Conservation (phyloP, 2,329 filamentous ascomycete species). For the Pezicula neosporulosa region DNA sequence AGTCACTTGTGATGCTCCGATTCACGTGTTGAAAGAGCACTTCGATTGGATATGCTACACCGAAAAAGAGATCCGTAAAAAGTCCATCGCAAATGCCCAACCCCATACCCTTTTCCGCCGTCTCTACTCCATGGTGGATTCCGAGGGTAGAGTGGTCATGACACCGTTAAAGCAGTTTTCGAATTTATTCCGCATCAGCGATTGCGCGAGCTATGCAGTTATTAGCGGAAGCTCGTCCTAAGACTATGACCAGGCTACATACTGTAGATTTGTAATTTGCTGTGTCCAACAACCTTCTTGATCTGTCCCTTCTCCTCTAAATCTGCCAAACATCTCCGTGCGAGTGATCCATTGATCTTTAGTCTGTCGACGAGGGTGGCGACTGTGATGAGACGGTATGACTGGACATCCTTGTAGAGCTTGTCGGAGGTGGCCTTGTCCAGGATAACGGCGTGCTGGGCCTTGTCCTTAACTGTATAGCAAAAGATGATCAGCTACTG, state of each 20-base stretch:
- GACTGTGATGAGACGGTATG: constrained; percentile 98
- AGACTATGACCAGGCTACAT: constrained; percentile 35
- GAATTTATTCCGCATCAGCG: constrained; percentile 42
- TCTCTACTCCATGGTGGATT: constrained; percentile 21
- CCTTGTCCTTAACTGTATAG: constrained; percentile 98
- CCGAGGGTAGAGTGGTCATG: constrained; percentile 25
- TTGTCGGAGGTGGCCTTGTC: constrained; percentile 97
- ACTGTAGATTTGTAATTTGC: constrained; percentile 99
- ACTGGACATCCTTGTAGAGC: constrained; percentile 99
- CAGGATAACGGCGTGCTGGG: constrained; percentile 97
- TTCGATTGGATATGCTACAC: constrained; percentile 31
- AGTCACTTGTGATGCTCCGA: too few relatives aligned
- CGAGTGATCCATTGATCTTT: constrained; percentile 99
- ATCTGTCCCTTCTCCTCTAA: constrained; percentile 98
- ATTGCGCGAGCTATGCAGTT: constrained; percentile 53
- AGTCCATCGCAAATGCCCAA: constrained; percentile 28
- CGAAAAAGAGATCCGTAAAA: constrained; percentile 17
- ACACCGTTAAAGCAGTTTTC: constrained; percentile 23
- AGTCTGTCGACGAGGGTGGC: constrained; percentile 98
- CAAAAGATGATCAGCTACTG: constrained; percentile 24
- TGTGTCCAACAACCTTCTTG: constrained; percentile 95
- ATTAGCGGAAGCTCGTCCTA: constrained; percentile 25
- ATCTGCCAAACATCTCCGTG: constrained; percentile 83
- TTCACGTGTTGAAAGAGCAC: constrained; percentile 14
- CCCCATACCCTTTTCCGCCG: constrained; percentile 21